Percentiles rank a stretch among this genome's conserved stretches.
These are phyloP conservation scores for Bryum argenteum DNA, from an alignment of 225 moss, liverwort and hornwort species.

Conservation along the genomic window DNA sequence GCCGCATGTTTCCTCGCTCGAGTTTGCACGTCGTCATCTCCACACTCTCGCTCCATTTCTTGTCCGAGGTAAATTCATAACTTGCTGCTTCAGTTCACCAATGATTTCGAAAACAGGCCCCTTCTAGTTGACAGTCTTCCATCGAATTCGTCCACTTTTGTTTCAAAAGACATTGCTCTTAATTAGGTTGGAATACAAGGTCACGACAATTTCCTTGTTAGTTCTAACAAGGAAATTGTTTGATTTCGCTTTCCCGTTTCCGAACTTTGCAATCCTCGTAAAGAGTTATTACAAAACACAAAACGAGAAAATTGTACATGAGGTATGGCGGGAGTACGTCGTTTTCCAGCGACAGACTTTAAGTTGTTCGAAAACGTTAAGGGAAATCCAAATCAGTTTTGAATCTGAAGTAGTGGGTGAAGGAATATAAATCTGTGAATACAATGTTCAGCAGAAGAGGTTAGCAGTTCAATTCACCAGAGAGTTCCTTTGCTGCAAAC, in stretches of 20 bases:
- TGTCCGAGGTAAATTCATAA: conserved; percentile 44
- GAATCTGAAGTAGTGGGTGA: not conserved
- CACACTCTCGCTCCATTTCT: conserved; percentile 49
- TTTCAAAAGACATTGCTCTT: too few species aligned
- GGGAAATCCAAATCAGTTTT: not conserved
- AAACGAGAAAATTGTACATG: not conserved
- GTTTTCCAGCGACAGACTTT: not conserved
- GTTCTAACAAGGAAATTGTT: not conserved
- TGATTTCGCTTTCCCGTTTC: not conserved
- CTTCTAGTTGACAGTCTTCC: too few species aligned
- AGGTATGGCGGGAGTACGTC: not conserved
- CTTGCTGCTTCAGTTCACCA: not conserved
- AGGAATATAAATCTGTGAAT: not conserved
- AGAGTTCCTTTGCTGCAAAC: not conserved
- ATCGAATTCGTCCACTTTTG: too few species aligned
- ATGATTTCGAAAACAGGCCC: too few species aligned
- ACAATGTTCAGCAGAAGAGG: too few species aligned
- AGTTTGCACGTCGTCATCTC: conserved; percentile 52
- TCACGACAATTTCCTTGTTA: too few species aligned
- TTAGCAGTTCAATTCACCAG: not conserved
- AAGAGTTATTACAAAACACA: not conserved
- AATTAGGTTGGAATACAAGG: too few species aligned
- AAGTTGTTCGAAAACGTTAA: not conserved
- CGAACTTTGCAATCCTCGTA: not conserved
- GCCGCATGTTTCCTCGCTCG: conserved; percentile 54